Percentiles rank a stretch among this genome's conserved stretches.
Evolutionary conservation across 2,329 filamentous ascomycete genomes (phyloP).

Genomic region (Arthrobotrys iridis): DNA sequence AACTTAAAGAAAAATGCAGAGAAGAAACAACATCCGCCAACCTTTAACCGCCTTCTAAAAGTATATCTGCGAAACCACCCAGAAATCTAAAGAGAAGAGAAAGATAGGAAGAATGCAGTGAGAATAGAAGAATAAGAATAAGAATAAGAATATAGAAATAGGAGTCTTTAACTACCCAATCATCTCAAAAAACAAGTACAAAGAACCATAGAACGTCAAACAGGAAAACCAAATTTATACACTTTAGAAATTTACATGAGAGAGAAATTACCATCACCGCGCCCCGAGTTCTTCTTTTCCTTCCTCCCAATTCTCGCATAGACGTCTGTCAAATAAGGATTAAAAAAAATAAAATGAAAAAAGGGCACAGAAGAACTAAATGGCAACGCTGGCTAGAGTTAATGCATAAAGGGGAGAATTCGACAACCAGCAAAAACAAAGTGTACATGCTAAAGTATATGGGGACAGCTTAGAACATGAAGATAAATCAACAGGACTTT

Average conservation of each 20-base stretch:
- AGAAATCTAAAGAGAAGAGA: too few species aligned
- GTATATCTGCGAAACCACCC: too few species aligned
- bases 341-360: not conserved
- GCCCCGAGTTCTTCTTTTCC: not conserved
- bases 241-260: conserved; percentile 13
- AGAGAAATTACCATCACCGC: conserved; percentile 31
- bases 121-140: too few species aligned
- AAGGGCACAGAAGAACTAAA: not conserved
- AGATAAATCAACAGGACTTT: conserved; percentile 14
- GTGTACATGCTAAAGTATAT: not conserved
- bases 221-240: conserved; percentile 30
- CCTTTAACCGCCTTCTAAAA: too few species aligned
- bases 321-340: too few species aligned
- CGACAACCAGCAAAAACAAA: not conserved
- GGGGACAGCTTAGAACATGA: not conserved
- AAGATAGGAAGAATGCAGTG: too few species aligned
- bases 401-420: not conserved
- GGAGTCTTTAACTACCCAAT: too few species aligned
- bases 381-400: conserved; percentile 32
- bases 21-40: too few species aligned
- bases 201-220: not conserved
- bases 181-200: too few species aligned
- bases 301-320: not conserved
- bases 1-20: too few species aligned
- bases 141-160: too few species aligned